phyloP scores from a whole-genome alignment of 129 eudicot species.

The Flaveria robusta region DNA sequence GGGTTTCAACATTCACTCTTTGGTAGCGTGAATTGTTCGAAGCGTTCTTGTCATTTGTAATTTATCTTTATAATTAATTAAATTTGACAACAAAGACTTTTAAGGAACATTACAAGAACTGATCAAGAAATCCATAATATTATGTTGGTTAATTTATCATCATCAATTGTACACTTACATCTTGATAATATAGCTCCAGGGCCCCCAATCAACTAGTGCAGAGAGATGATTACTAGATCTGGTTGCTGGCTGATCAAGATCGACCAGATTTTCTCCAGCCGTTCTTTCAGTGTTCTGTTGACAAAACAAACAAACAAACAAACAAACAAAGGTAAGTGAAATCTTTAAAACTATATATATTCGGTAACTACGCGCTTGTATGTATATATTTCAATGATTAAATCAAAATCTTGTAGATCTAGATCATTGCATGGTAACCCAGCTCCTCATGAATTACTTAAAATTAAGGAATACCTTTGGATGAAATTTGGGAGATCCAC shows the following conservation, averaged over 20 bases:
- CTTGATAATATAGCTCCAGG: constrained; percentile 19
- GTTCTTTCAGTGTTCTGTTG: not conserved
- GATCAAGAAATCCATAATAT: constrained; percentile 7
- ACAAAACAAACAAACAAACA: not conserved
- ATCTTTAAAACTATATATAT: constrained; percentile 4
- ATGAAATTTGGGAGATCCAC: constrained; percentile 24
- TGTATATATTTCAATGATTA: not conserved
- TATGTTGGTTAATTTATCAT: constrained; percentile 12
- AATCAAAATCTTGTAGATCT: constrained; percentile 19
- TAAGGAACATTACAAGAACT: constrained; percentile 6
- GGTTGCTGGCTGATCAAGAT: not conserved
- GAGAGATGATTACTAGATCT: constrained; percentile 1
- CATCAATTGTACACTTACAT: constrained; percentile 26
- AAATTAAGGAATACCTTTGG: constrained; percentile 19
- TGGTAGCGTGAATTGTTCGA: not conserved
- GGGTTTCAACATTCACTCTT: constrained; percentile 7
- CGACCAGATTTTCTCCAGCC: not conserved
- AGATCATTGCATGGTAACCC: constrained; percentile 6
- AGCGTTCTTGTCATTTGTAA: not conserved
- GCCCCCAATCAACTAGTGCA: constrained; percentile 11
- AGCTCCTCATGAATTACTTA: constrained; percentile 7
- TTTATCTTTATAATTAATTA: not conserved
- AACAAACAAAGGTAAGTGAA: not conserved
- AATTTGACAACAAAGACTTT: constrained; percentile 4
- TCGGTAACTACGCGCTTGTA: not conserved